Evolutionary conservation across 805 yeast genomes (phyloP).

Genomic region (Blastobotrys americana): DNA sequence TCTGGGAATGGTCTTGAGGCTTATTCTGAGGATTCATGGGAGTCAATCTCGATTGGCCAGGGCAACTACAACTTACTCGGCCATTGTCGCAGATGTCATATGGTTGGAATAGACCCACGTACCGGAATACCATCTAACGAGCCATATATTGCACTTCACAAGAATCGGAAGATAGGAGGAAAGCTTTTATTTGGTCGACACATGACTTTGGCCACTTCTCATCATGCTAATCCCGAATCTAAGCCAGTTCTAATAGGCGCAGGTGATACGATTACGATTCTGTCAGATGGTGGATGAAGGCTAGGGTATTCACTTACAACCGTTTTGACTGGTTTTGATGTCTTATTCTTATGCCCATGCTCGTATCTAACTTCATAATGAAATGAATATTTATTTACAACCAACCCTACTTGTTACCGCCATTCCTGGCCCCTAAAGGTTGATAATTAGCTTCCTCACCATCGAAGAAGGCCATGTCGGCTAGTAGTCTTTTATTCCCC

Average conservation of each 20-base stretch:
- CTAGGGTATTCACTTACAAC: too few species aligned
- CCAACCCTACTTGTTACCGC: too few species aligned
- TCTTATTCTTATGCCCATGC: too few species aligned
- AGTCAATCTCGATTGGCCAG: conserved; percentile 14
- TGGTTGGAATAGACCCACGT: conserved; percentile 37
- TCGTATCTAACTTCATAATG: too few species aligned
- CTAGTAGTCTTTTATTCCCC: too few species aligned
- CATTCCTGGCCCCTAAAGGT: too few species aligned
- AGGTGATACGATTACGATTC: not conserved
- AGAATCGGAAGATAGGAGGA: conserved; percentile 31
- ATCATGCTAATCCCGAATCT: not conserved
- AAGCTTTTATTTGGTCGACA: conserved; percentile 36
- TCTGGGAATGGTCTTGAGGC: conserved; percentile 23
- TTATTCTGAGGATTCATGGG: conserved; percentile 38
- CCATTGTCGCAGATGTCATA: conserved; percentile 38
- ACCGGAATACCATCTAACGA: conserved; percentile 32
- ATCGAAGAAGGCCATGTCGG: too few species aligned
- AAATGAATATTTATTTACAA: too few species aligned
- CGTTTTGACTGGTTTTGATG: too few species aligned
- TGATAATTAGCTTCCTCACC: too few species aligned
- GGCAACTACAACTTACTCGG: conserved; percentile 20
- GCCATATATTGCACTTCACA: conserved; percentile 32
- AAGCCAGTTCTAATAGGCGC: not conserved
- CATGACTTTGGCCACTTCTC: conserved; percentile 12
- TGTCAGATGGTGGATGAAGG: too few species aligned